Conservation (phyloP, 345 rosid species). For the Carallia pectinifolia region DNA sequence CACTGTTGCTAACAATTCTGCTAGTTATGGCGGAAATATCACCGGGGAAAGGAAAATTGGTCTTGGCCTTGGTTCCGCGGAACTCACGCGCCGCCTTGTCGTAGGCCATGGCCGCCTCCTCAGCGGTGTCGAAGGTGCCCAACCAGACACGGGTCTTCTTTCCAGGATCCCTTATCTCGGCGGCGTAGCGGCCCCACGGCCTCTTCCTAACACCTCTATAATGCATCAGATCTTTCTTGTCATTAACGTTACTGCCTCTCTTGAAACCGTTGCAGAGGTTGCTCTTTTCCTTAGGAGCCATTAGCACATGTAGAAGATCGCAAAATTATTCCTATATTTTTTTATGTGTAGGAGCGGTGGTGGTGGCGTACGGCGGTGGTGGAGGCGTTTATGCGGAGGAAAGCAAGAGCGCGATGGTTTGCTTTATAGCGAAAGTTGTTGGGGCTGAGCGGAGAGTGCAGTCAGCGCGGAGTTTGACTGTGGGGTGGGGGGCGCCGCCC, state of each 20-base stretch:
- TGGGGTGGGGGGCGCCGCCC: slow-evolving; percentile 39
- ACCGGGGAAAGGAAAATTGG: slow-evolving; percentile 48
- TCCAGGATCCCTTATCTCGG: slow-evolving; percentile 72
- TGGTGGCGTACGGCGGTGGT: no score
- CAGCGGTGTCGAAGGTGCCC: slow-evolving; percentile 68
- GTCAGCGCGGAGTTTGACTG: slow-evolving; percentile 43
- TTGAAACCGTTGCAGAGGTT: not conserved
- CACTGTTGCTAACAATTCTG: not conserved
- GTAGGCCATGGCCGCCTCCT: slow-evolving; percentile 66
- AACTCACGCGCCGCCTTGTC: slow-evolving; percentile 64
- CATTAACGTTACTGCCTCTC: not conserved
- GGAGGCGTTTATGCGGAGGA: slow-evolving; percentile 5
- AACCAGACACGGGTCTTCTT: slow-evolving; percentile 74
- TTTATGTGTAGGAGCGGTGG: not conserved
- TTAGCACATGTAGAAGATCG: not conserved
- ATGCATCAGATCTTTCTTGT: slow-evolving; percentile 32
- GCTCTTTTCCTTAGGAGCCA: slow-evolving; percentile 36
- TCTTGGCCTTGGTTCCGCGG: slow-evolving; percentile 67
- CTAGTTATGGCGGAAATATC: slow-evolving; percentile 16
- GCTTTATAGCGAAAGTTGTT: not conserved
- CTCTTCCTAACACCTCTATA: slow-evolving; percentile 66
- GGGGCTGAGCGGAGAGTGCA: slow-evolving; percentile 5
- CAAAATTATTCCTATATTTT: no score
- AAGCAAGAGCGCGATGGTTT: not conserved
- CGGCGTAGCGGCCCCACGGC: slow-evolving; percentile 81